Conservation (phyloP, 768 basidiomycete species). For the Termitomyces sp. region DNA sequence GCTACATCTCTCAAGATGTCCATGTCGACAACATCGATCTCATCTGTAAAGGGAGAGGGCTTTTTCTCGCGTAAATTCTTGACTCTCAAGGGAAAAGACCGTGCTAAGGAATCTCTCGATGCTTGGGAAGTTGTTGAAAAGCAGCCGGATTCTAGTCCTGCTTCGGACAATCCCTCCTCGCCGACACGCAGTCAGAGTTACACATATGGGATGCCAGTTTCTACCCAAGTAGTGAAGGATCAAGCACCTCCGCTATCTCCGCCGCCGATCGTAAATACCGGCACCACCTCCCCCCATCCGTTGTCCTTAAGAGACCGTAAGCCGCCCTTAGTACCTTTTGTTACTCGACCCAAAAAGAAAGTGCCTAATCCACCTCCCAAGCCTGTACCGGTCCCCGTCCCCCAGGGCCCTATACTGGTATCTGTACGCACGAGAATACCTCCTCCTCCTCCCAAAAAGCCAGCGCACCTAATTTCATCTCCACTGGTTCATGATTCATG, state of each 20-base stretch:
- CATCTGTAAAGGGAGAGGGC: conserved; percentile 25
- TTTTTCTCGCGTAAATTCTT: conserved; percentile 30
- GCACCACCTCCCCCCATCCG: conserved; percentile 10
- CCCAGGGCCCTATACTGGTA: conserved; percentile 22
- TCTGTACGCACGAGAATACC: conserved; percentile 25
- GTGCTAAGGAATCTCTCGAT: conserved; percentile 29
- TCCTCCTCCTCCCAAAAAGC: conserved; percentile 19
- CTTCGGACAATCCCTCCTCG: conserved; percentile 20
- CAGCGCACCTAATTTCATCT: conserved; percentile 16
- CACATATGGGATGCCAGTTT: conserved; percentile 17
- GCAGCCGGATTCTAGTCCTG: conserved; percentile 16
- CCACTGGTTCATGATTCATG: conserved; percentile 23
- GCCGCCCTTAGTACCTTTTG: conserved; percentile 18
- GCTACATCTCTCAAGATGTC: conserved; percentile 36
- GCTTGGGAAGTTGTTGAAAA: conserved; percentile 42
- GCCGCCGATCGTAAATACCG: conserved; percentile 5
- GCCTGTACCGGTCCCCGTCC: conserved; percentile 8
- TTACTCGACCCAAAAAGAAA: conserved; percentile 19
- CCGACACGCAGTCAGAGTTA: conserved; percentile 24
- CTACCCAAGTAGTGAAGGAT: conserved; percentile 2
- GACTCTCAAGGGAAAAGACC: conserved; percentile 35
- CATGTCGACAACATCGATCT: conserved; percentile 30
- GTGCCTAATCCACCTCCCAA: conserved; percentile 14
- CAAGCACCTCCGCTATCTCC: conserved; percentile 2
- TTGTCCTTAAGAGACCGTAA: conserved; percentile 22